Evolutionary conservation across 805 yeast species (phyloP).

Genomic region (Saccharomyces mikatae): DNA sequence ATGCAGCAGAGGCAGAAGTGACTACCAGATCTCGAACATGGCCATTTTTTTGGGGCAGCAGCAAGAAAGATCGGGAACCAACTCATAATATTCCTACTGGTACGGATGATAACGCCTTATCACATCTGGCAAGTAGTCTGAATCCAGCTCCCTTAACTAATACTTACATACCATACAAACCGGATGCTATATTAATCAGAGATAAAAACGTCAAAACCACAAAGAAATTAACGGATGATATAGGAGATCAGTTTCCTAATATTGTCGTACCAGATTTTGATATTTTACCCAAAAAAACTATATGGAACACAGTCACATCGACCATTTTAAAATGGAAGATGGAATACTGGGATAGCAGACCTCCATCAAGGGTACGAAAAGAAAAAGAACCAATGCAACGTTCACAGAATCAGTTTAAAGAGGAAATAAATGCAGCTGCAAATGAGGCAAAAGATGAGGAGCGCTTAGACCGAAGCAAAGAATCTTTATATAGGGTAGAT

Average conservation of each 20-base stretch:
- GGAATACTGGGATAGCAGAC: not conserved
- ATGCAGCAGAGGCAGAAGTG: not conserved
- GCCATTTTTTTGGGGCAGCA: not conserved
- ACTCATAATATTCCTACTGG: not conserved
- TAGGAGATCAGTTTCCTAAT: conserved; percentile 19
- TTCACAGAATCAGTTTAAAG: not conserved
- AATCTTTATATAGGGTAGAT: conserved; percentile 10
- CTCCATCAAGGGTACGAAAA: not conserved
- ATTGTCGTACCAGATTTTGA: conserved; percentile 28
- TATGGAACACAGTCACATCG: conserved; percentile 19
- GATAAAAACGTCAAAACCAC: conserved; percentile 12
- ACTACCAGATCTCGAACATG: not conserved
- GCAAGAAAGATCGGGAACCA: not conserved
- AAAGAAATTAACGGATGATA: conserved; percentile 2
- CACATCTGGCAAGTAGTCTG: not conserved
- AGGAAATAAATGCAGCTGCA: not conserved
- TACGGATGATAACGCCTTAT: not conserved
- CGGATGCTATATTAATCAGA: conserved; percentile 18
- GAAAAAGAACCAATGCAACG: not conserved
- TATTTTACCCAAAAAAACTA: conserved; percentile 19
- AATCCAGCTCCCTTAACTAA: conserved; percentile 8
- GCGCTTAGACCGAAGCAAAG: not conserved
- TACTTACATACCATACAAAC: conserved; percentile 12
- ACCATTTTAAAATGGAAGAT: conserved; percentile 4
- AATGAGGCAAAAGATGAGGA: conserved; percentile 7